A percentile compares a stretch with the other conserved stretches of the same genome.
These are phyloP conservation scores for Astrocystis sublimbata DNA, from an alignment of 495 filamentous ascomycete genomes.

Conservation along the genomic window DNA sequence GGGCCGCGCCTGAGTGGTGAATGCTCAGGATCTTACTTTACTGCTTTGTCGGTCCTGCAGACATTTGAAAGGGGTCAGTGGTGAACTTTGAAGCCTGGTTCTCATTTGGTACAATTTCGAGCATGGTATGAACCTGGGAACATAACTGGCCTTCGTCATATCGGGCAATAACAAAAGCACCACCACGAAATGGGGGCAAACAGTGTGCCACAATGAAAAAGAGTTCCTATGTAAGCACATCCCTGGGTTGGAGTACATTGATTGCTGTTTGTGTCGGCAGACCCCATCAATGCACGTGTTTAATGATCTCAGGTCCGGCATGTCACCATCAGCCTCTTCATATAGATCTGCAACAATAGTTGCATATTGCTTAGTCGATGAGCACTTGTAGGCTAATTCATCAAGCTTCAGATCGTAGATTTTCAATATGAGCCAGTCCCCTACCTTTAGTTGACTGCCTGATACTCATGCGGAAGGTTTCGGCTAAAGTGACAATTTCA, in stretches of 20 bases:
- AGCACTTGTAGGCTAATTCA: background rate
- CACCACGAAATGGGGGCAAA: background rate
- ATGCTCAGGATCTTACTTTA: background rate
- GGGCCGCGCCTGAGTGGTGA: background rate
- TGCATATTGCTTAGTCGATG: background rate
- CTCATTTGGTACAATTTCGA: too few species aligned
- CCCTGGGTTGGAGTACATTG: background rate
- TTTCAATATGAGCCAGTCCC: background rate
- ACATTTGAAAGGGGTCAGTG: background rate
- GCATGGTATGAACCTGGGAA: too few species aligned
- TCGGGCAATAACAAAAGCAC: too few species aligned
- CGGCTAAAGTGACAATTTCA: slow-evolving; percentile 1
- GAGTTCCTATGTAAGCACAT: background rate
- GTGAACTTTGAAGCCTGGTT: too few species aligned
- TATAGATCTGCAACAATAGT: background rate
- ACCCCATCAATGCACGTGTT: background rate
- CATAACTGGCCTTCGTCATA: too few species aligned
- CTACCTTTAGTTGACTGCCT: background rate
- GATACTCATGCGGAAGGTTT: background rate
- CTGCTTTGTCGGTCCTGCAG: background rate
- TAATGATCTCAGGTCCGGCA: background rate
- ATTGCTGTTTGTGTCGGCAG: background rate
- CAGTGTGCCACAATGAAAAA: background rate
- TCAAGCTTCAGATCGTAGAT: background rate
- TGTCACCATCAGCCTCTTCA: background rate